Conservation (phyloP, 129 eudicot species). For the Calendula officinalis region DNA sequence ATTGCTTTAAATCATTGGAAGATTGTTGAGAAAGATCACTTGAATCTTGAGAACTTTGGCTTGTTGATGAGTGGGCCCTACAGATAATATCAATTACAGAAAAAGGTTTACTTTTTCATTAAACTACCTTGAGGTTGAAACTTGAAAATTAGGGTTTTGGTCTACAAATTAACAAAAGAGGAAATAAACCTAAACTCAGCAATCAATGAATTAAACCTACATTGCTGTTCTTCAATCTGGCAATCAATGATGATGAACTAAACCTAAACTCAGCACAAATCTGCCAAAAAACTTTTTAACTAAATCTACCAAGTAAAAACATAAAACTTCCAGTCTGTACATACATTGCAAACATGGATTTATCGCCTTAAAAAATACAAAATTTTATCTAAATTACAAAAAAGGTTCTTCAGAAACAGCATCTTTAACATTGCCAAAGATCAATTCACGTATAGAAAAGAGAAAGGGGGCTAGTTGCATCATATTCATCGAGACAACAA, state of each 20-base stretch:
- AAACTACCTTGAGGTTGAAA: neutral
- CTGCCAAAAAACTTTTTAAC: neutral
- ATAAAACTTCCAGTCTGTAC: neutral
- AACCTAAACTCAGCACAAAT: constrained; percentile 6
- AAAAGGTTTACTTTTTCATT: constrained; percentile 3
- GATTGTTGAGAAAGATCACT: constrained; percentile 34
- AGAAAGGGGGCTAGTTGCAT: constrained; percentile 11
- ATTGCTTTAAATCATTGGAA: constrained; percentile 50
- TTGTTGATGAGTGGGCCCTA: constrained; percentile 45
- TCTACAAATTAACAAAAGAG: too few relatives aligned
- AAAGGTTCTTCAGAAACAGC: neutral
- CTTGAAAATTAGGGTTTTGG: too few relatives aligned
- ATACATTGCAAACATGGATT: constrained; percentile 1
- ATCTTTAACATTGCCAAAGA: constrained; percentile 1
- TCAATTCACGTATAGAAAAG: neutral
- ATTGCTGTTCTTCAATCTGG: neutral
- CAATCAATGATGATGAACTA: constrained; percentile 7
- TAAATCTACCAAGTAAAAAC: constrained; percentile 8
- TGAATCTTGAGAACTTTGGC: constrained; percentile 31
- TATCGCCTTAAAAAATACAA: neutral
- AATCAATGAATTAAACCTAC: neutral
- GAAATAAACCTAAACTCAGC: too few relatives aligned
- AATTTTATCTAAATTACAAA: constrained; percentile 4
- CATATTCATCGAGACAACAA: constrained; percentile 7
- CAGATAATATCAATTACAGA: constrained; percentile 1